These are phyloP conservation scores for Olyra latifolia DNA, from an alignment of 176 grass and related monocot species.

Conservation along the genomic window DNA sequence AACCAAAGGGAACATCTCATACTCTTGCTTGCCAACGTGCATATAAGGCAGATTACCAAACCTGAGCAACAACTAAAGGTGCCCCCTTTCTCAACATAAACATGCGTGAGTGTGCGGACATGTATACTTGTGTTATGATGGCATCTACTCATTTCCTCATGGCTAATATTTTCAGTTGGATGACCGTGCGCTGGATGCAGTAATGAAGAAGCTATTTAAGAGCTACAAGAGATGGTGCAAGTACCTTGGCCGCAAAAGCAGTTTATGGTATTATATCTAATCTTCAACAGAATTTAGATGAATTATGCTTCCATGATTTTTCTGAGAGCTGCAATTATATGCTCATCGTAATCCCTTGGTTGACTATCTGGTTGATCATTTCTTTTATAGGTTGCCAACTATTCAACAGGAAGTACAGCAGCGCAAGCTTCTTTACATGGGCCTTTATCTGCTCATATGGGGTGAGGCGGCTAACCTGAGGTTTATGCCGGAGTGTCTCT, in stretches of 20 bases:
- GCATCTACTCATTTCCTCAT: not conserved
- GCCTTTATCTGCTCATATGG: constrained; percentile 98
- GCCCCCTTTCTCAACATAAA: not conserved
- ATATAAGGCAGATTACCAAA: constrained; percentile 70
- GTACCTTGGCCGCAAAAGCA: constrained; percentile 83
- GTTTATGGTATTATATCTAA: constrained; percentile 60
- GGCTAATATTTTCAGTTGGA: constrained; percentile 57
- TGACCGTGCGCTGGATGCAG: constrained; percentile 54
- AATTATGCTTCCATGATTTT: constrained; percentile 12
- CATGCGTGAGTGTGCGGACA: not conserved
- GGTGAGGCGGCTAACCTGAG: constrained; percentile 94
- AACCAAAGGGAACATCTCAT: constrained; percentile 98
- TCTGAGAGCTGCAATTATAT: not conserved
- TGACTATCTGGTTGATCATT: constrained; percentile 21
- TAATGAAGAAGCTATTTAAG: constrained; percentile 94
- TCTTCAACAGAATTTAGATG: not conserved
- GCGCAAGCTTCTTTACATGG: constrained; percentile 95
- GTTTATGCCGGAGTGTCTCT: constrained; percentile 95
- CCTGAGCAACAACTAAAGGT: constrained; percentile 87
- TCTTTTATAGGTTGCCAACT: constrained; percentile 73
- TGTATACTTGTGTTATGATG: not conserved
- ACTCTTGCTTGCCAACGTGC: constrained; percentile 90
- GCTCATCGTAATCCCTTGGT: constrained; percentile 7
- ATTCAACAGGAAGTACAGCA: constrained; percentile 97
- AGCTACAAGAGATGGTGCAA: constrained; percentile 98